Evolutionary conservation across 768 basidiomycete genomes (phyloP).

Genomic region (Glaciozyma antarctica): DNA sequence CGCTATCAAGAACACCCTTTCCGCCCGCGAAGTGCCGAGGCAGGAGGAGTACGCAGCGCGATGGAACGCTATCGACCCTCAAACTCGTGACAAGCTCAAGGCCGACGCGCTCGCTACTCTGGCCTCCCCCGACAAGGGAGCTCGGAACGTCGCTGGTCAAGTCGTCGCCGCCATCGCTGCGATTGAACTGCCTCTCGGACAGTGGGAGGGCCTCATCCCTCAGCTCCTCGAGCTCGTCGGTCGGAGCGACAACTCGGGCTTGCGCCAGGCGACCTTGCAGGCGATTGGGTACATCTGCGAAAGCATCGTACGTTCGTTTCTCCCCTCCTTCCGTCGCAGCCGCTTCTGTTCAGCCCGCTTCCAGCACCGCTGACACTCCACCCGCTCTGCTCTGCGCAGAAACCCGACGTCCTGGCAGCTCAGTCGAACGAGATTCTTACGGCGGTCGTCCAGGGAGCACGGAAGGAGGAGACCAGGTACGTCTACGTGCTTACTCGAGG

Average conservation of each 20-base stretch:
- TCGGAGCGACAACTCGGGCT: constrained; percentile 48
- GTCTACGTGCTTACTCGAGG: neutral
- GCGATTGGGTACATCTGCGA: constrained; percentile 98
- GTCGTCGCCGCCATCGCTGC: constrained; percentile 89
- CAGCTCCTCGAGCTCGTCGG: constrained; percentile 78
- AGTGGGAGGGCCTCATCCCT: constrained; percentile 82
- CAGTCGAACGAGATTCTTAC: constrained; percentile 96
- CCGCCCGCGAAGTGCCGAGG: constrained; percentile 78
- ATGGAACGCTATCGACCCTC: constrained; percentile 64
- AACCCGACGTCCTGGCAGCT: constrained; percentile 78
- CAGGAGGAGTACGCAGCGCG: constrained; percentile 65
- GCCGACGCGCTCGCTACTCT: constrained; percentile 74
- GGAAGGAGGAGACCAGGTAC: constrained; percentile 75
- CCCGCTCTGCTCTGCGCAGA: constrained; percentile 45
- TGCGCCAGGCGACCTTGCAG: constrained; percentile 80
- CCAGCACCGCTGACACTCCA: constrained; percentile 4
- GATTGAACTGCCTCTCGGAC: constrained; percentile 71
- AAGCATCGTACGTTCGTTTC: constrained; percentile 61
- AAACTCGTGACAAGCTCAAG: constrained; percentile 72
- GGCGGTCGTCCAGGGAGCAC: constrained; percentile 93
- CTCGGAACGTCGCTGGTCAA: constrained; percentile 80
- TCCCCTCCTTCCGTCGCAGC: neutral
- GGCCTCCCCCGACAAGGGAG: constrained; percentile 58
- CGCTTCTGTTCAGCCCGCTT: neutral
- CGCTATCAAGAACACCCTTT: constrained; percentile 88